A percentile compares a stretch with the other conserved stretches of the same genome.
phyloP scores from a whole-genome alignment of 2,329 filamentous ascomycete genomes.

The Aspergillus fructus region DNA sequence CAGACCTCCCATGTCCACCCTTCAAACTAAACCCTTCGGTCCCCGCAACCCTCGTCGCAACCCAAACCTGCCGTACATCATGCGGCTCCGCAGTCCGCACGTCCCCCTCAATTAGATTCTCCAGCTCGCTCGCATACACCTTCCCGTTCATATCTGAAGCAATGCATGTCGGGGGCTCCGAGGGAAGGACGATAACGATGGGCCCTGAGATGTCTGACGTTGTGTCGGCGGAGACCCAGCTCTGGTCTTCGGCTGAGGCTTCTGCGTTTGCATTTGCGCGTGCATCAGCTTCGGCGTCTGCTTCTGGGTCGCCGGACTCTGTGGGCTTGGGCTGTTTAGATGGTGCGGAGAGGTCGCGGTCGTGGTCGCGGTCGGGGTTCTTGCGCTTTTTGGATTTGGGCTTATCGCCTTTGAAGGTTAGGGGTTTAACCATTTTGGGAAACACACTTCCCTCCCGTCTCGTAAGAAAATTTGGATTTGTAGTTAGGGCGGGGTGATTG shows the following conservation, averaged over 20 bases:
- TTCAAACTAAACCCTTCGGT: slow-evolving; percentile 84
- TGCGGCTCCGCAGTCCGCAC: slow-evolving; percentile 87
- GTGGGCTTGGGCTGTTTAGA: slow-evolving; percentile 19
- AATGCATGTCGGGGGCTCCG: slow-evolving; percentile 69
- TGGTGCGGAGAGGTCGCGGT: slow-evolving; percentile 24
- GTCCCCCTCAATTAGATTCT: slow-evolving; percentile 85
- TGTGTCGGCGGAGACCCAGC: slow-evolving; percentile 83
- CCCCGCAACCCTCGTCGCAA: slow-evolving; percentile 79
- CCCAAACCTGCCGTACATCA: slow-evolving; percentile 93
- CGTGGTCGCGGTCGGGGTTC: slow-evolving; percentile 45
- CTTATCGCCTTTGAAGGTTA: slow-evolving; percentile 97
- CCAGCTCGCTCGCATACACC: slow-evolving; percentile 76
- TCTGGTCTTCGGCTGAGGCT: slow-evolving; percentile 65
- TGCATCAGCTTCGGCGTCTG: neutral
- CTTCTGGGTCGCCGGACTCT: neutral
- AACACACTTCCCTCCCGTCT: too few species aligned
- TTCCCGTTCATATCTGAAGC: slow-evolving; percentile 84
- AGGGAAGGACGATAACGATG: slow-evolving; percentile 77
- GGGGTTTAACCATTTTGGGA: slow-evolving; percentile 65
- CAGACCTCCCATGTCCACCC: slow-evolving; percentile 78
- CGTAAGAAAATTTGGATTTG: neutral
- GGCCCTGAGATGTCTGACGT: slow-evolving; percentile 76
- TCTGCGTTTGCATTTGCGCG: slow-evolving; percentile 1
- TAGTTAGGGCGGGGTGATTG: neutral
- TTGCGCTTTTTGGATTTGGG: slow-evolving; percentile 75